Percentiles rank a stretch among this genome's conserved stretches.
phyloP scores from a whole-genome alignment of 1,139 yeast genomes.

The Scheffersomyces lignicola region DNA sequence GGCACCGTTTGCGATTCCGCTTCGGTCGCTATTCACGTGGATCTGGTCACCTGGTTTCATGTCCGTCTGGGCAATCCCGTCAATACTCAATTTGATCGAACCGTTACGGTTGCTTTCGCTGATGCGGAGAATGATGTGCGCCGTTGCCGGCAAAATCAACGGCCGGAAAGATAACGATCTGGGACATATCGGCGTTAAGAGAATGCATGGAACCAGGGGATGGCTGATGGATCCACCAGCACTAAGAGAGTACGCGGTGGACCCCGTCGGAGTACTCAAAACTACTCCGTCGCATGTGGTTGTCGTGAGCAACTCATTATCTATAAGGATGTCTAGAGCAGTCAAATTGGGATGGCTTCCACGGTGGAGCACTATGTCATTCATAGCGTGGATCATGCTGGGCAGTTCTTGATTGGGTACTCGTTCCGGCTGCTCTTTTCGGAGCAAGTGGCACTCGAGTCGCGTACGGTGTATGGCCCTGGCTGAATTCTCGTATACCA shows the following conservation, averaged over 20 bases:
- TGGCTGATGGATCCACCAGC: slow-evolving; percentile 94
- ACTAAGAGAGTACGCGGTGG: slow-evolving; percentile 87
- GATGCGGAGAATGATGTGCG: slow-evolving; percentile 66
- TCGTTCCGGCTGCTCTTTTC: slow-evolving; percentile 17
- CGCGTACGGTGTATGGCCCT: slow-evolving; percentile 75
- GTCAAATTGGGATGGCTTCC: slow-evolving; percentile 88
- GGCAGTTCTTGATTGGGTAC: slow-evolving; percentile 8
- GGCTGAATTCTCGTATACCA: slow-evolving; percentile 67
- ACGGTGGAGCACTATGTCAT: slow-evolving; percentile 84
- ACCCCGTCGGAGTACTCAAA: slow-evolving; percentile 89
- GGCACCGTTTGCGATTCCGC: slow-evolving; percentile 8
- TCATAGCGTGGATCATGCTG: slow-evolving; percentile 72
- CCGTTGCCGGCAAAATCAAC: slow-evolving; percentile 69
- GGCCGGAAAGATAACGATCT: slow-evolving; percentile 87
- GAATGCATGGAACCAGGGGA: slow-evolving; percentile 79
- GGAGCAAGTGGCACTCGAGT: slow-evolving; percentile 71
- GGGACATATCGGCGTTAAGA: slow-evolving; percentile 89
- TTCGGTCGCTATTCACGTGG: slow-evolving; percentile 56
- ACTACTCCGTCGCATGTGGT: slow-evolving; percentile 92
- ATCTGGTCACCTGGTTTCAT: slow-evolving; percentile 77
- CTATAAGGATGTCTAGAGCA: slow-evolving; percentile 76
- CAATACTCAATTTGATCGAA: slow-evolving; percentile 63
- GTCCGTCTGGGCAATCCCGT: slow-evolving; percentile 74
- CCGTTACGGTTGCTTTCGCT: slow-evolving; percentile 49
- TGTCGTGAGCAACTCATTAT: slow-evolving; percentile 79